Base-by-base conservation (phyloP, 768 basidiomycete genomes). In the Myochromella boudieri region DNA sequence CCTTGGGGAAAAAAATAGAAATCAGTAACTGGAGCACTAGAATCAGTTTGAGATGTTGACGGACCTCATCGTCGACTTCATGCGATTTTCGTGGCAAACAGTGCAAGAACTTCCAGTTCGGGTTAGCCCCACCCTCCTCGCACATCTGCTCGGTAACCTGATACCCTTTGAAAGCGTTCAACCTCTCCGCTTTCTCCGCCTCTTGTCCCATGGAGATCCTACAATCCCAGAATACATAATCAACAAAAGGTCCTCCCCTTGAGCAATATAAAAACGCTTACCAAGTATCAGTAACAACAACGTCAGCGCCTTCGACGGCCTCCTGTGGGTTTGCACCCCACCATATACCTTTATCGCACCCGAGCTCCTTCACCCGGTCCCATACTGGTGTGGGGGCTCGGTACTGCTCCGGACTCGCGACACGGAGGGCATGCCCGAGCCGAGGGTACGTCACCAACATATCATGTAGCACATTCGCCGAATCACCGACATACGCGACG, bases 131-230 rank as follows among this genome's bases (percentile, higher is more conserved):
- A 6, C 90, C 89, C 48, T 82, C 78, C 14, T 70, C 69, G 65
- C 93, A 94, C 24, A 98, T 76, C 25, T 79, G 68, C 64, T 97
- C 93, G 1, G 95, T 98, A 39, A 99, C 84, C 61, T 97, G 97
- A 66, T 91, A 99, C 2, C 97, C 95, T 14, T 79, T 53, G 68
- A 99, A 99, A 48, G 91, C 95, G 40, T 80, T 71, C 33, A 95
- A 64, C 12, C 95, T 84, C 56, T 91, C 83, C 25, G 73, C 89
- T 53, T 94, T 92, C 66, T 98, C 94, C 1, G 85, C 87, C 67
- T 98, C 97, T 67, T 97, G 93, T 14, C 97, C 97, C 97, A 99
- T 98, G 2, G 95, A 97, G 53, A 98, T 93, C 94, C 92, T 95
- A 58, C 3, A 15, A 44, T 17, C 43, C 20, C 21, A 10, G 4